Evolutionary conservation across 768 basidiomycete genomes (phyloP), one percentile per base, ranked within the genome.

Genomic region (Pleurotus platypus): DNA sequence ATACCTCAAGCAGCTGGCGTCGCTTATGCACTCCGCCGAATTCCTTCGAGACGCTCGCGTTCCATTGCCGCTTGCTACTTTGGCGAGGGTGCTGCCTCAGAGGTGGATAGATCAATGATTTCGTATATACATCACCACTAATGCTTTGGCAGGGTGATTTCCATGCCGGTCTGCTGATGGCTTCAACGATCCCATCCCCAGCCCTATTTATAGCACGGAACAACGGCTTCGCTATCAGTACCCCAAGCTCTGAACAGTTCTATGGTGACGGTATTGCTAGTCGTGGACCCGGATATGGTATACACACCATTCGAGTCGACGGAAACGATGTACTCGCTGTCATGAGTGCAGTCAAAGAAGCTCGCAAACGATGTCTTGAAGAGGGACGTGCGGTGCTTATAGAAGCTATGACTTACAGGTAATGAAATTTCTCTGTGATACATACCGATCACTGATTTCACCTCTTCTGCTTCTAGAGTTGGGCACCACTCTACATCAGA

Each of bases 401-500:
- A 47, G 92, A 94, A 70, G 89, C 92, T 5, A 95, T 95, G 92
- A 89, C 88, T 6, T 96, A 96, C 66, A 84, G 42, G 42, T n/a
- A 22, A 16, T n/a, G n/a, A 45, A 35, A 3, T 35, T 35, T 35
- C 30, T 35, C 2, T 35, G 30, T 8, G 30, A 11, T 11, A 35
- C 8, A 4, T 11, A 3, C 30, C 30, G 8, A 11, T 11, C 4
- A 35, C 30, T 49, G 42, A 37, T 49, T 57, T 24, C 49, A 43
- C 39, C 49, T 55, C 39, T 26, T 35, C 42, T 30, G 35, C 57
- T 48, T 61, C 46, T 66, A 90, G 89, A 24, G 87, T 97, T 11
- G 90, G 94, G n/a, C 94, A 98, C 67, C 93, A 95, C 67, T 93
- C 91, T 15, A 95, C 92, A 0, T 96, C 94, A 8, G 95, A 98